Evolutionary conservation across 73 alveolate species (phyloP), one percentile per base, ranked within the genome.

Genomic region (Paramecium pentaurelia): DNA sequence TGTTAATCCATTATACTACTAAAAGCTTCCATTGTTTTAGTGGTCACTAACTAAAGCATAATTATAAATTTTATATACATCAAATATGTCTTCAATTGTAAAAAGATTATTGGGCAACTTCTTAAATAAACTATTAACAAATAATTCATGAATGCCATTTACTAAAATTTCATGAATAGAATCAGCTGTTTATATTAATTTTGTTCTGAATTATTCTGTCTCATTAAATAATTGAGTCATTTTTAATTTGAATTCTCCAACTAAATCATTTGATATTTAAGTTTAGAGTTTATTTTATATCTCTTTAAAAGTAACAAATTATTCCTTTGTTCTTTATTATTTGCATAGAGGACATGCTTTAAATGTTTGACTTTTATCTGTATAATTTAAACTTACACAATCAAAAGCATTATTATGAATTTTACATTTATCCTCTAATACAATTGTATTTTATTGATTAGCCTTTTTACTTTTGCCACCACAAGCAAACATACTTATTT

Each of bases 261-360:
- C 51, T 11, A 80, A 27, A 80, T 80, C 49, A 25, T 4, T 9
- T 3, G 71, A 20, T n/a, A 2, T 8, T 27, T 80, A 45, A 11
- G 12, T 80, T 42, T 45, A 27, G n/a, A 80, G 73, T 12, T 36
- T 80, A 22, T 5, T 38, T 14, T 49, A 40, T 8, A 80, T 42
- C 8, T 80, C 91, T 80, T 80, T 80, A 47, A 80, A 45, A 6
- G 91, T 22, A 25, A 80, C 25, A 80, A 80, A 80, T 18, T 45
- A 22, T 20, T 80, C 91, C 20, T 42, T 40, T n/a, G 12, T 45
- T 80, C 75, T 80, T 6, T 25, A 18, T 6, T 8, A 6, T 27
- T 44, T 40, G 9, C 91, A 80, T 22, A 8, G 9, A n/a, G 51
- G 11, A 27, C 91, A 80, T 80, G 77, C 91, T 11, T 80, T 42